Evolutionary conservation across 306 rosid genomes (phyloP).

Genomic region (Citrullus colocynthis): DNA sequence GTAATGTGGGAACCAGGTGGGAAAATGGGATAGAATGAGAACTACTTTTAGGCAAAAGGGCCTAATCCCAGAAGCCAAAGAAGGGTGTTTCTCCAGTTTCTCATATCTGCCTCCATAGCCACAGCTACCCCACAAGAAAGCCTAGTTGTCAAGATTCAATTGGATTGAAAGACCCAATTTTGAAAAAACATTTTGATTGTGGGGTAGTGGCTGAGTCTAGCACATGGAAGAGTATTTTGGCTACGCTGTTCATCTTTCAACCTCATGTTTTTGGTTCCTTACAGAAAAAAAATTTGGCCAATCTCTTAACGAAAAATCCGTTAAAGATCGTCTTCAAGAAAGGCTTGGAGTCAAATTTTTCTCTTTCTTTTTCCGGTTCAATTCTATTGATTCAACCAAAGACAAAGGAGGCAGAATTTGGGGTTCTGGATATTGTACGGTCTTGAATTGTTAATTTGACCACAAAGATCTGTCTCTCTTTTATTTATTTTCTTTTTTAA

Average conservation of each 20-base stretch:
- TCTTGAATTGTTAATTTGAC: background rate
- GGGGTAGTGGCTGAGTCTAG: conserved; percentile 30
- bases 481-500: background rate
- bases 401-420: background rate
- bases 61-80: background rate
- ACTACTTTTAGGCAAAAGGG: background rate
- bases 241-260: background rate
- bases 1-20: background rate
- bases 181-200: background rate
- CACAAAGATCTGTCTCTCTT: background rate
- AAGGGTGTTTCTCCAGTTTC: too few relatives aligned
- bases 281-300: conserved; percentile 8
- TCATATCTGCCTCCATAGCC: background rate
- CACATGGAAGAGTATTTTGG: conserved; percentile 13
- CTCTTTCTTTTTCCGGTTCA: background rate
- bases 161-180: background rate
- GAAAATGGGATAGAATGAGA: background rate
- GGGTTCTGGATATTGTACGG: background rate
- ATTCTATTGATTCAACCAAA: background rate
- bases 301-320: conserved; percentile 26
- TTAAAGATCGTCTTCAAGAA: conserved; percentile 10
- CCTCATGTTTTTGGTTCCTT: conserved; percentile 23
- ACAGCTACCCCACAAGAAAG: background rate
- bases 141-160: background rate
- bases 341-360: background rate